Conservation (phyloP, 2,329 filamentous ascomycete species). For the Ophiocordyceps robertsii region DNA sequence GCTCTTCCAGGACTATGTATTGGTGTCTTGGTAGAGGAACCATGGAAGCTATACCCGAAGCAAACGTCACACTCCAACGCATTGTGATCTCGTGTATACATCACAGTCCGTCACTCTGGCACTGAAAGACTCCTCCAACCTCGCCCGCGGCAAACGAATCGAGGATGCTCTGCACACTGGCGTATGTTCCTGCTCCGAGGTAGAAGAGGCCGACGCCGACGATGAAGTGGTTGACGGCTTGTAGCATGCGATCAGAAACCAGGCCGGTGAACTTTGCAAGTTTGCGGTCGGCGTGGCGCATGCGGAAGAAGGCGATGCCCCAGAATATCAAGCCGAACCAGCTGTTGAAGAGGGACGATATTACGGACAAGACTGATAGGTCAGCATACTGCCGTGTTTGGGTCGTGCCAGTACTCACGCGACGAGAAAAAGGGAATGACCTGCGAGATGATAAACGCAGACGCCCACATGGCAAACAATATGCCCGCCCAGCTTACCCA, state of each 20-base stretch:
- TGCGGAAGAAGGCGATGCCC: constrained; percentile 67
- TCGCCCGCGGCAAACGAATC: constrained; percentile 51
- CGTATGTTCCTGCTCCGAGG: constrained; percentile 70
- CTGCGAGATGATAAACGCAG: constrained; percentile 85
- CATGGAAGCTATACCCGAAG: too few relatives aligned
- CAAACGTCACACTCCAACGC: too few relatives aligned
- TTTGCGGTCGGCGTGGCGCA: constrained; percentile 51
- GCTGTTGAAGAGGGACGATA: constrained; percentile 84
- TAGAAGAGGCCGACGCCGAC: constrained; percentile 70
- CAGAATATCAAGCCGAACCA: constrained; percentile 96
- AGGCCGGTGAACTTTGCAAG: constrained; percentile 35
- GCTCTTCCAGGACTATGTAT: too few relatives aligned
- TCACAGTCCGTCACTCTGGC: constrained; percentile 52
- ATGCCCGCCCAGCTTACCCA: constrained; percentile 72
- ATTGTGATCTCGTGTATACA: too few relatives aligned
- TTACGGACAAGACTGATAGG: constrained; percentile 38
- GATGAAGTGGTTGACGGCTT: constrained; percentile 56
- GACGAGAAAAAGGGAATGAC: constrained; percentile 90
- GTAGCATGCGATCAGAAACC: constrained; percentile 36
- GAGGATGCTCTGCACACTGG: constrained; percentile 60
- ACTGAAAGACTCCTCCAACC: constrained; percentile 64
- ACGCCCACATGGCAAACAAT: constrained; percentile 56
- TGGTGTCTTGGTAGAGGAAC: too few relatives aligned
- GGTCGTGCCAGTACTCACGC: constrained; percentile 23
- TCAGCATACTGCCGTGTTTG: constrained; percentile 20